Conservation (phyloP, 352 stramenopile species). For the Thraustochytrium sp. region DNA sequence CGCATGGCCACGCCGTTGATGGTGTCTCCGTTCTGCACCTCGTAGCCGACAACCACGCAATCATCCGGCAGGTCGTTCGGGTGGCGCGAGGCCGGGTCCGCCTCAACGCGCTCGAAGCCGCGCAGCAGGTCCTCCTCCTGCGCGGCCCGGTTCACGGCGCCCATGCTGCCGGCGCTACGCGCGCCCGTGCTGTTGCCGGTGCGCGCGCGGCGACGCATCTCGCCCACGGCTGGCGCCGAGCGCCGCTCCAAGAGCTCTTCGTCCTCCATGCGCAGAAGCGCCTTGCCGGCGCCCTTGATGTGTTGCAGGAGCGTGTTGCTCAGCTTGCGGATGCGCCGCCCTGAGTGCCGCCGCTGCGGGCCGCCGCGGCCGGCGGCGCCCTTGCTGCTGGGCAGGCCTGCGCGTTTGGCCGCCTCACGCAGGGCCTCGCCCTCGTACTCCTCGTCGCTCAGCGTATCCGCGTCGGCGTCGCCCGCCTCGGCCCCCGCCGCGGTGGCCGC, state of each 20-base stretch:
- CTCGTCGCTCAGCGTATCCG: background rate
- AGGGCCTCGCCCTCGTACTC: too few relatives aligned
- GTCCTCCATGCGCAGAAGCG: background rate
- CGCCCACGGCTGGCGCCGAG: too few relatives aligned
- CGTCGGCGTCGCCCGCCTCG: too few relatives aligned
- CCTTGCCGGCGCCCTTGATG: background rate
- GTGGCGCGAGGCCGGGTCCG: background rate
- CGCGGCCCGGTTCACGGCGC: background rate
- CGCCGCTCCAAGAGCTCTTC: background rate
- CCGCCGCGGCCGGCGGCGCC: background rate
- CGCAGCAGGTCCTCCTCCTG: background rate
- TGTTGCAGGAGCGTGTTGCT: background rate
- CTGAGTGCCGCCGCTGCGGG: background rate
- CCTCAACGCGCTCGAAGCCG: background rate
- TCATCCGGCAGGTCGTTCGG: constrained; percentile 1
- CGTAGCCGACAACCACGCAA: background rate
- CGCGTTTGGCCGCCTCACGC: background rate
- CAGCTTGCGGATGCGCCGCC: background rate
- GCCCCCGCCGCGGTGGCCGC: too few relatives aligned
- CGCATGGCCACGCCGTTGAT: constrained; percentile 30
- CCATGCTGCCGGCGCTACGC: background rate
- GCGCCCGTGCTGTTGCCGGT: background rate
- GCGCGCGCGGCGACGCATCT: background rate
- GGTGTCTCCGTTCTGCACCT: constrained; percentile 26
- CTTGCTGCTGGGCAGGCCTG: background rate